These are phyloP conservation scores for Fusarium compactum DNA, from an alignment of 2,329 filamentous ascomycete species.

Conservation along the genomic window DNA sequence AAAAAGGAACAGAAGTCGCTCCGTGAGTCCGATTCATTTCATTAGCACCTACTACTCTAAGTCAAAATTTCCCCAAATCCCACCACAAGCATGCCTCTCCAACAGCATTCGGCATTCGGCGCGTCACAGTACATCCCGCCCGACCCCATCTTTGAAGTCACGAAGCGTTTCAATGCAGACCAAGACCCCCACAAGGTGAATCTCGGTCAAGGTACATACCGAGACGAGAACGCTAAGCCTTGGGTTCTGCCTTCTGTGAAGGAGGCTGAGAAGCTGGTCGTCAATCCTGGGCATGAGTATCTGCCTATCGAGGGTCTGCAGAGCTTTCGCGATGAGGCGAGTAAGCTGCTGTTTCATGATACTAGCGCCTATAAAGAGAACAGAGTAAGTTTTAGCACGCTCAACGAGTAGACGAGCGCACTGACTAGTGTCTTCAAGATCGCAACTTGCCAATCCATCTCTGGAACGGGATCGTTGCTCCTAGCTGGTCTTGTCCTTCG, in stretches of 20 bases:
- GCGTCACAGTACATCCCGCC: constrained; percentile 45
- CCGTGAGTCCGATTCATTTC: neutral
- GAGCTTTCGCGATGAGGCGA: constrained; percentile 49
- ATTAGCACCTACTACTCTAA: neutral
- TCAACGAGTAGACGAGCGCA: fast-evolving
- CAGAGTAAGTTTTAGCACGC: constrained; percentile 35
- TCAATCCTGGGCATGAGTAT: constrained; percentile 52
- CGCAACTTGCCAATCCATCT: constrained; percentile 55
- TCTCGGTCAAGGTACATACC: constrained; percentile 55
- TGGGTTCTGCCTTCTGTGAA: constrained; percentile 56
- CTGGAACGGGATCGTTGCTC: constrained; percentile 56
- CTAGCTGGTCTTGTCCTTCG: constrained; percentile 52
- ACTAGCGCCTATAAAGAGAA: constrained; percentile 45
- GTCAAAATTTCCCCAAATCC: neutral
- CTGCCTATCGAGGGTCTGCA: constrained; percentile 53
- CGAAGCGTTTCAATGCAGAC: constrained; percentile 50
- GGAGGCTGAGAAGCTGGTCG: constrained; percentile 38
- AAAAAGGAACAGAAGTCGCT: neutral
- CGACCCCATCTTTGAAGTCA: constrained; percentile 53
- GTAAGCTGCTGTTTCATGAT: constrained; percentile 49
- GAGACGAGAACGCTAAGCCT: constrained; percentile 54
- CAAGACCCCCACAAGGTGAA: constrained; percentile 52
- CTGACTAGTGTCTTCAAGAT: constrained; percentile 31
- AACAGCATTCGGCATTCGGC: constrained; percentile 35
- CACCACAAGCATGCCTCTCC: neutral